A percentile compares a stretch with the other conserved stretches of the same genome.
Conservation (phyloP, 2,329 filamentous ascomycete genomes). For the Aspergillus japonicus region DNA sequence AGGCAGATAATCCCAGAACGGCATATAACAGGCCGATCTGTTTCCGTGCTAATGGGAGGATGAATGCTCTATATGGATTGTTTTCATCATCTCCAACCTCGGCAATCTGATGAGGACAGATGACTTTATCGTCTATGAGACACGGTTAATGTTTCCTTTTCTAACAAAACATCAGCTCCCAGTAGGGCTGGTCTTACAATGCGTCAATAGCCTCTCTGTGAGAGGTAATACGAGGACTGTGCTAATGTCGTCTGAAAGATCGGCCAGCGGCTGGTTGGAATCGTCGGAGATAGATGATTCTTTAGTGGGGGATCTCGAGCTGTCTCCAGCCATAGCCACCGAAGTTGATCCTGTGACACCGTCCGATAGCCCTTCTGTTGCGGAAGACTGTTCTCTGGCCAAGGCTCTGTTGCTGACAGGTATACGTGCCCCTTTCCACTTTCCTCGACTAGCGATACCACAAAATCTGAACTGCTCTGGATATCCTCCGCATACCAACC, state of each 20-base stretch:
- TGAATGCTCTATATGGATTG: conserved; percentile 32
- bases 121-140: conserved; percentile 25
- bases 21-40: conserved; percentile 30
- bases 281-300: neutral
- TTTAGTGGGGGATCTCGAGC: neutral
- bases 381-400: neutral
- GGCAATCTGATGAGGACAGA: conserved; percentile 33
- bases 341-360: neutral
- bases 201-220: conserved; percentile 21
- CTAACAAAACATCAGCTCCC: neutral
- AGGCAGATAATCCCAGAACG: conserved; percentile 30
- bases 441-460: conserved; percentile 31
- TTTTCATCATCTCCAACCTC: conserved; percentile 20
- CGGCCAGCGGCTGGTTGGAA: neutral
- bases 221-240: conserved; percentile 7
- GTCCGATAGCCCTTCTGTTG: neutral
- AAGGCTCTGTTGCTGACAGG: conserved; percentile 14
- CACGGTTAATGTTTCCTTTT: conserved; percentile 1
- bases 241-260: conserved; percentile 6
- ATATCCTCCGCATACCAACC: conserved; percentile 31
- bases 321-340: neutral
- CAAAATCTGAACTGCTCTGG: conserved; percentile 35
- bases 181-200: conserved; percentile 19
- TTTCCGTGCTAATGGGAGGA: conserved; percentile 29
- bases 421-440: conserved; percentile 28